A percentile compares a stretch with the other conserved stretches of the same genome.
phyloP scores from a whole-genome alignment of 257 asterid genomes.

The Primulina tabacum region DNA sequence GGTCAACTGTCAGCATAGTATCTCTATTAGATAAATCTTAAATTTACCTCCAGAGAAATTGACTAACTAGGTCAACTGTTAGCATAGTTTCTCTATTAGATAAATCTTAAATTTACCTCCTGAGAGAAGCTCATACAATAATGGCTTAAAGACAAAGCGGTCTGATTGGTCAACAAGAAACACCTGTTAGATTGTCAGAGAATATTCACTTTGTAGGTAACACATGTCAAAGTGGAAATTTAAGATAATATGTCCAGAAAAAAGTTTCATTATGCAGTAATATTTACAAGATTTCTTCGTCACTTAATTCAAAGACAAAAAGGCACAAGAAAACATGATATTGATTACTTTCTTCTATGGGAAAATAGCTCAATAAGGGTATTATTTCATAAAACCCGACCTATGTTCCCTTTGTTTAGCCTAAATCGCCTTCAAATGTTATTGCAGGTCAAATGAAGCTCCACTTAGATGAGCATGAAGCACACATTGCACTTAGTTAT shows the following conservation, averaged over 20 bases:
- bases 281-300: not conserved
- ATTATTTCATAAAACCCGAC: not conserved
- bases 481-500: not conserved
- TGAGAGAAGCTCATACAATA: conserved; percentile 88
- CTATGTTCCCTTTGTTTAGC: not conserved
- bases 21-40: conserved; percentile 18
- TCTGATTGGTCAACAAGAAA: conserved; percentile 92
- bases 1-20: conserved; percentile 1
- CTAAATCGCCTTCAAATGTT: not conserved
- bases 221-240: conserved; percentile 3
- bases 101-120: conserved; percentile 59
- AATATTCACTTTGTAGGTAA: conserved; percentile 18
- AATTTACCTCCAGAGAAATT: conserved; percentile 71
- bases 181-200: conserved; percentile 47
- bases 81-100: conserved; percentile 5
- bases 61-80: not conserved
- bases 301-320: not conserved
- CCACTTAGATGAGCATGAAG: not conserved
- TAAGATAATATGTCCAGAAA: not conserved
- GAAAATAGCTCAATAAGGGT: conserved; percentile 8
- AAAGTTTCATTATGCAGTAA: not conserved
- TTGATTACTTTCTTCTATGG: conserved; percentile 1
- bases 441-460: conserved; percentile 9
- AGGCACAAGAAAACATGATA: not conserved
- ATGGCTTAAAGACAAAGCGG: conserved; percentile 90